Conservation (phyloP, 2,329 filamentous ascomycete species). For the Sporothrix schenckii region DNA sequence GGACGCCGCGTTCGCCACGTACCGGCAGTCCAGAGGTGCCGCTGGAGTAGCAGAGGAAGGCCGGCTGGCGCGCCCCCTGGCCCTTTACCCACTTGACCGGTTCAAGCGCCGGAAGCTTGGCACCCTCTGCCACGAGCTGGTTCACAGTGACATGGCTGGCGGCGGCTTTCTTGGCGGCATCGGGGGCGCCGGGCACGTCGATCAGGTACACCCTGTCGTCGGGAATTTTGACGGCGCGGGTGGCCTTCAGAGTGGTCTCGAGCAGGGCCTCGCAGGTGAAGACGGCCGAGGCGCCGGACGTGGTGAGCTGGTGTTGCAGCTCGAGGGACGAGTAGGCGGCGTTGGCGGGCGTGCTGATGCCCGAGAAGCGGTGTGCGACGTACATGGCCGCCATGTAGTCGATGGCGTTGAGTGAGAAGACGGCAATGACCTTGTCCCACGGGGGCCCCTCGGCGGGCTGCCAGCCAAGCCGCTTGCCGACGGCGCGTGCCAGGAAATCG, state of each 20-base stretch:
- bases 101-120: constrained; percentile 50
- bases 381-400: constrained; percentile 62
- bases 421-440: constrained; percentile 74
- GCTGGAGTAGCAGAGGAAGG: constrained; percentile 70
- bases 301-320: constrained; percentile 67
- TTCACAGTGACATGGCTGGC: constrained; percentile 57
- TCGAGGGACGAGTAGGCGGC: constrained; percentile 69
- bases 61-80: constrained; percentile 61
- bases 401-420: constrained; percentile 72
- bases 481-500: constrained; percentile 46
- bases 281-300: constrained; percentile 65
- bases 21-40: constrained; percentile 71
- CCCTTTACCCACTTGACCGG: constrained; percentile 56
- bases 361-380: constrained; percentile 59
- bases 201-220: constrained; percentile 66
- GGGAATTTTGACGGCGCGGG: constrained; percentile 62
- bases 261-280: constrained; percentile 71
- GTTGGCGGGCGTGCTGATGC: constrained; percentile 69
- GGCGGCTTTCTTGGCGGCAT: constrained; percentile 39
- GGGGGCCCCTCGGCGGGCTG: constrained; percentile 68
- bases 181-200: constrained; percentile 56
- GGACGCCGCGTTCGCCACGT: constrained; percentile 36
- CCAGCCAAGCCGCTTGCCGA: constrained; percentile 71
- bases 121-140: constrained; percentile 55
- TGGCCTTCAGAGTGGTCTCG: constrained; percentile 63